phyloP scores from a whole-genome alignment of 306 rosid genomes.

The Trifolium dubium region DNA sequence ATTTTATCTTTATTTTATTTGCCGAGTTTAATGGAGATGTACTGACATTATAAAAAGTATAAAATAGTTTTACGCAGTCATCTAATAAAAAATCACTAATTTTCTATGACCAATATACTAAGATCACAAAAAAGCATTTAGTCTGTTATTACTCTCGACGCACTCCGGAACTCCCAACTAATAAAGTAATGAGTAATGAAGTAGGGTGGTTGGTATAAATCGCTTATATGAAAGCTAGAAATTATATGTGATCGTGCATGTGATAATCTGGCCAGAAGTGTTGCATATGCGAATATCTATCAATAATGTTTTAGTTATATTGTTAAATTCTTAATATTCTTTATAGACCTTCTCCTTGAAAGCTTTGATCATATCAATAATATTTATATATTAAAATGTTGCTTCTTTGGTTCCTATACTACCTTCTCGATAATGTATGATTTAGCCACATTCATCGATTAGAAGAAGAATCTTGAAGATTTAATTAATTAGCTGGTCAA shows the following conservation, averaged over 20 bases:
- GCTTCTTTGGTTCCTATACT: neutral
- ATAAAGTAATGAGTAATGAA: too few species aligned
- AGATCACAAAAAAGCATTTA: too few species aligned
- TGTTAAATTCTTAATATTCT: neutral
- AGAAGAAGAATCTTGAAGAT: conserved; percentile 38
- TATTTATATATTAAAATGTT: neutral
- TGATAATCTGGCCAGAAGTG: conserved; percentile 14
- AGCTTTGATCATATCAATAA: neutral
- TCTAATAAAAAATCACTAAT: too few species aligned
- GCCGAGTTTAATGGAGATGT: too few species aligned
- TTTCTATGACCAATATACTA: too few species aligned
- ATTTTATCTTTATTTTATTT: too few species aligned
- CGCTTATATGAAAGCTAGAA: too few species aligned
- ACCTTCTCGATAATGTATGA: conserved; percentile 17
- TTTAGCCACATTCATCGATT: conserved; percentile 35
- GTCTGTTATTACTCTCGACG: too few species aligned
- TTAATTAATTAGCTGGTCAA: neutral
- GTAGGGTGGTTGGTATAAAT: neutral
- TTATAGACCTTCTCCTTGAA: neutral
- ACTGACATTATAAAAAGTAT: too few species aligned
- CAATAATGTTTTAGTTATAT: neutral
- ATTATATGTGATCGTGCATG: conserved; percentile 1
- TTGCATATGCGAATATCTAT: neutral
- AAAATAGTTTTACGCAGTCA: too few species aligned
- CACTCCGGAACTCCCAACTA: too few species aligned